Evolutionary conservation across 2,329 filamentous ascomycete species (phyloP).

Genomic region (Pleoardoris graminearum): DNA sequence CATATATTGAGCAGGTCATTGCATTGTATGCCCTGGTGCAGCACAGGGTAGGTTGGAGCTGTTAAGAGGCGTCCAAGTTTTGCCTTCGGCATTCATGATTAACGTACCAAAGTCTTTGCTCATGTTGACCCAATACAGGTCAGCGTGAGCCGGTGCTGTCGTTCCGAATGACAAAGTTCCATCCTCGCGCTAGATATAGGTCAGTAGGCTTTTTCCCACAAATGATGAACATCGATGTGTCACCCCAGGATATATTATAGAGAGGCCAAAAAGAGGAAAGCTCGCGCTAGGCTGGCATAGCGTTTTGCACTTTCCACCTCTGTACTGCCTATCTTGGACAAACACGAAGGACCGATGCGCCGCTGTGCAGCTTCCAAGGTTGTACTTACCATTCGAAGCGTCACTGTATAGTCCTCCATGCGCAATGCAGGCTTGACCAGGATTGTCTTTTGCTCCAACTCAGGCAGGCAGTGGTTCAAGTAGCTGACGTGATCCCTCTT

Average conservation of each 20-base stretch:
- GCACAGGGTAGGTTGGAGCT: no score
- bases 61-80: no score
- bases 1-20: no score
- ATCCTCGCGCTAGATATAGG: background rate
- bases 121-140: conserved; percentile 9
- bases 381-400: conserved; percentile 1
- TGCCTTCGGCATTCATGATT: no score
- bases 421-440: background rate
- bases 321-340: no score
- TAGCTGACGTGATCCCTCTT: background rate
- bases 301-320: no score
- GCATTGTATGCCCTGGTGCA: no score
- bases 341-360: no score
- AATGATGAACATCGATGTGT: background rate
- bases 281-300: no score
- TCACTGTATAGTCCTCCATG: conserved; percentile 5
- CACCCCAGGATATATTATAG: no score
- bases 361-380: background rate
- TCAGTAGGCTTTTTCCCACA: background rate
- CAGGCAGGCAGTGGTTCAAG: background rate
- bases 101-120: conserved; percentile 6
- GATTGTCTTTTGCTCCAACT: background rate
- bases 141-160: background rate
- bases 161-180: conserved; percentile 3
- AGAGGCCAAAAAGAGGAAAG: no score